A percentile compares a stretch with the other conserved stretches of the same genome.
Conservation (phyloP, 2,329 filamentous ascomycete species). For the Lachnellula arida region DNA sequence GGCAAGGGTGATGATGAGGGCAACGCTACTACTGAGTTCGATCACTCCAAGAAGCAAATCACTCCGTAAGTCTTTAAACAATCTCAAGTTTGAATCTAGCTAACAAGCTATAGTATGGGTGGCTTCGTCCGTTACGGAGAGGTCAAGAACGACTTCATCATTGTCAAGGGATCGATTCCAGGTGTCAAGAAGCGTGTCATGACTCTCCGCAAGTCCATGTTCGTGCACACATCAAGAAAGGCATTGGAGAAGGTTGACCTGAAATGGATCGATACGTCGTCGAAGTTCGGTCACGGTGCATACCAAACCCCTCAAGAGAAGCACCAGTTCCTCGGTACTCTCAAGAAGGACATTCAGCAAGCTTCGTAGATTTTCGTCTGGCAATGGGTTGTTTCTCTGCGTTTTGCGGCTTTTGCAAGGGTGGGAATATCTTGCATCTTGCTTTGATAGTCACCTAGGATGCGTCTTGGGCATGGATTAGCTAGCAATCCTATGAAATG, state of each 20-base stretch:
- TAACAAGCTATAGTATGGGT: slow-evolving; percentile 67
- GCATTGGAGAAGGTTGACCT: slow-evolving; percentile 98
- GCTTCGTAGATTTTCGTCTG: slow-evolving; percentile 43
- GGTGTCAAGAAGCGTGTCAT: slow-evolving; percentile 99
- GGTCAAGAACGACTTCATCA: slow-evolving; percentile 98
- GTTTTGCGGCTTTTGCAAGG: slow-evolving; percentile 25
- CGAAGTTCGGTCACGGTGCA: slow-evolving; percentile 99
- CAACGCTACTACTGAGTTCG: slow-evolving; percentile 91
- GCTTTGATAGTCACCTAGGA: slow-evolving; percentile 20
- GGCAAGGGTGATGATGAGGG: slow-evolving; percentile 87
- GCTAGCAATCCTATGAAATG: slow-evolving; percentile 27
- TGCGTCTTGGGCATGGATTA: slow-evolving; percentile 21
- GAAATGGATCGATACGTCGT: slow-evolving; percentile 99
- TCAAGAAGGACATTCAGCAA: slow-evolving; percentile 91
- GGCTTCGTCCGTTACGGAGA: slow-evolving; percentile 99
- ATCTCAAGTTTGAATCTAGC: not conserved
- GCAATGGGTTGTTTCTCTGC: slow-evolving; percentile 28
- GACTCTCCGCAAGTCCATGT: slow-evolving; percentile 98
- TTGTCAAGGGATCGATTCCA: slow-evolving; percentile 96
- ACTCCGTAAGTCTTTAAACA: slow-evolving; percentile 74
- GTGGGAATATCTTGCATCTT: slow-evolving; percentile 25
- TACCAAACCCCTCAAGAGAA: slow-evolving; percentile 99
- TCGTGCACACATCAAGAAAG: slow-evolving; percentile 90
- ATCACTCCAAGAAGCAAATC: slow-evolving; percentile 99
- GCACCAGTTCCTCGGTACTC: slow-evolving; percentile 92